Conservation (phyloP, 805 yeast species). For the Ogataea dorogensis region DNA sequence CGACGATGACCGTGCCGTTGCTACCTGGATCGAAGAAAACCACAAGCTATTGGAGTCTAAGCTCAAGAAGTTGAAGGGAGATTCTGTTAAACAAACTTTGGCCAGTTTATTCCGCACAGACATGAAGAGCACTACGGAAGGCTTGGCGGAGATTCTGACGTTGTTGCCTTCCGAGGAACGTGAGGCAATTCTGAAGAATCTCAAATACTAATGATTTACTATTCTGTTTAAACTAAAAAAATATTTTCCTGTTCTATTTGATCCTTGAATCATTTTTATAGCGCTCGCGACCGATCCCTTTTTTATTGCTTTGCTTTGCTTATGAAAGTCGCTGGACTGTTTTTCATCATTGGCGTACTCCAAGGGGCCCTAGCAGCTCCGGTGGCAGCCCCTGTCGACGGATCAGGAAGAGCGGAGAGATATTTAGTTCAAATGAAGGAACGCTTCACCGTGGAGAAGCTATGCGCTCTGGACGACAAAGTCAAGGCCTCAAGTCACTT, state of each 20-base stretch:
- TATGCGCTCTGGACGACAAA: conserved; percentile 44
- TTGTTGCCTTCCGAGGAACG: conserved; percentile 55
- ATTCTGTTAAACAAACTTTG: conserved; percentile 62
- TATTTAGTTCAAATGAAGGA: conserved; percentile 54
- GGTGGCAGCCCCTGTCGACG: conserved; percentile 3
- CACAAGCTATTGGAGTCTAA: conserved; percentile 59
- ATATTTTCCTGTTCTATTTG: conserved; percentile 9
- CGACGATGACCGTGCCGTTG: conserved; percentile 74
- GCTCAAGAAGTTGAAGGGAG: conserved; percentile 63
- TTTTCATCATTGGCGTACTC: conserved; percentile 3
- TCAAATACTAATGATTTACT: conserved; percentile 3
- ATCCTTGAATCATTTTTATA: conserved; percentile 6
- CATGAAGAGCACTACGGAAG: conserved; percentile 50
- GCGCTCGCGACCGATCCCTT: conserved; percentile 10
- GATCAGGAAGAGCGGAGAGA: conserved; percentile 16
- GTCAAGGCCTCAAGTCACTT: conserved; percentile 39
- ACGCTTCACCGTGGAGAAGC: conserved; percentile 46
- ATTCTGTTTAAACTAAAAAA: conserved; percentile 4
- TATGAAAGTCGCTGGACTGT: conserved; percentile 7
- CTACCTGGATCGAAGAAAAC: conserved; percentile 82
- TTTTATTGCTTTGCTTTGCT: conserved; percentile 12
- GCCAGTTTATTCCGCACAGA: conserved; percentile 58
- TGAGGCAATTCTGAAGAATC: conserved; percentile 37
- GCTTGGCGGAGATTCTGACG: conserved; percentile 53
- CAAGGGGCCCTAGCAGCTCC: conserved; percentile 8